Conservation (phyloP, 1,284 basidiomycete species). For the Puccinia triticina region DNA sequence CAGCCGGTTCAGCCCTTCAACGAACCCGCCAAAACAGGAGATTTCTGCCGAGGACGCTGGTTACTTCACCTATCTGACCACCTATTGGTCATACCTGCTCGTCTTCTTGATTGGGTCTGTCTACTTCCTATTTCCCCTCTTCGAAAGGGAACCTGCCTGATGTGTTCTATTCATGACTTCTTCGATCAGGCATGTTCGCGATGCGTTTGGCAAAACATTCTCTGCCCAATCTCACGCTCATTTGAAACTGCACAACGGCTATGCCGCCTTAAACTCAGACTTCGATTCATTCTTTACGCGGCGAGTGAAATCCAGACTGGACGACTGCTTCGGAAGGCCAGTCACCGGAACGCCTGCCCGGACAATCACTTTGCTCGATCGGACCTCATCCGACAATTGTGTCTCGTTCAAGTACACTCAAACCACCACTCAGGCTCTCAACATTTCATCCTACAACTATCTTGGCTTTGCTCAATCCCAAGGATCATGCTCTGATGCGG, state of each 20-base stretch:
- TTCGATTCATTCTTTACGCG: slow-evolving; percentile 99
- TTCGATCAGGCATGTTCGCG: slow-evolving; percentile 83
- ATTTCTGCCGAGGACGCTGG: slow-evolving; percentile 52
- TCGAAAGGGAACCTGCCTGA: too few relatives aligned
- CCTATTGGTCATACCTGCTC: slow-evolving; percentile 57
- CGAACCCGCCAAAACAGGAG: background rate
- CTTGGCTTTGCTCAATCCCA: slow-evolving; percentile 94
- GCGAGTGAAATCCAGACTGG: slow-evolving; percentile 87
- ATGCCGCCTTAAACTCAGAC: slow-evolving; percentile 94
- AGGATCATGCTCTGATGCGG: slow-evolving; percentile 91
- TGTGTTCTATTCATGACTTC: too few relatives aligned
- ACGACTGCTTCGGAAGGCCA: slow-evolving; percentile 93
- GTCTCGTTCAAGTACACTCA: slow-evolving; percentile 78
- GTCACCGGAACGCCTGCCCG: slow-evolving; percentile 93
- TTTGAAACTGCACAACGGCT: slow-evolving; percentile 79
- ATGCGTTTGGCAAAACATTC: slow-evolving; percentile 89
- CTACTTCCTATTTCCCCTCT: slow-evolving; percentile 52
- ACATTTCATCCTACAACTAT: slow-evolving; percentile 99
- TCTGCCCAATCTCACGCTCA: slow-evolving; percentile 74
- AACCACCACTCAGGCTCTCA: slow-evolving; percentile 75
- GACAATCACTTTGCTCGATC: slow-evolving; percentile 84
- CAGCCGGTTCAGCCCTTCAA: background rate
- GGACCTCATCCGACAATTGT: slow-evolving; percentile 80
- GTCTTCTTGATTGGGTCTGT: slow-evolving; percentile 50
- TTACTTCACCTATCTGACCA: slow-evolving; percentile 56